Evolutionary conservation across 2,329 filamentous ascomycete genomes (phyloP).

Genomic region (Alternaria hordeiaustralica): DNA sequence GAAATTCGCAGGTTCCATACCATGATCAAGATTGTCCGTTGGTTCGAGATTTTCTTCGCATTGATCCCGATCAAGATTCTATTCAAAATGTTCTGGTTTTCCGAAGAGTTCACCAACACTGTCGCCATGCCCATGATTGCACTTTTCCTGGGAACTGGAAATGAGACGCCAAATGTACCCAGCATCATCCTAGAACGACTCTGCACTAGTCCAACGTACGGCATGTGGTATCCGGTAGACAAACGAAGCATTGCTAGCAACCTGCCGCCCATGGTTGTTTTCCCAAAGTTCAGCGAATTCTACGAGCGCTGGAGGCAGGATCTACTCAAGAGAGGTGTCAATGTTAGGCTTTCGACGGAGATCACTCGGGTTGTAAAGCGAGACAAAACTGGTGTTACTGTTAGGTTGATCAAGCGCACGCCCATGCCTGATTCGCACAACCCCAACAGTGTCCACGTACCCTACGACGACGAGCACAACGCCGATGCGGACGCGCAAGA

Average conservation of each 20-base stretch:
- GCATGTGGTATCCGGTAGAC: slow-evolving; percentile 64
- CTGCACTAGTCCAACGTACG: slow-evolving; percentile 61
- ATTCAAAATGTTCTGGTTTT: slow-evolving; percentile 72
- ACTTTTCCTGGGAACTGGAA: slow-evolving; percentile 76
- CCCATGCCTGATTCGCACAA: slow-evolving; percentile 53
- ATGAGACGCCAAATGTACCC: slow-evolving; percentile 74
- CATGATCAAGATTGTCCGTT: slow-evolving; percentile 64
- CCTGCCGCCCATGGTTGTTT: slow-evolving; percentile 65
- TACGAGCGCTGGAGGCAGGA: slow-evolving; percentile 66
- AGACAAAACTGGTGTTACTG: slow-evolving; percentile 59
- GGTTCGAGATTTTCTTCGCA: slow-evolving; percentile 66
- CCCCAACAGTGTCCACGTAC: slow-evolving; percentile 53
- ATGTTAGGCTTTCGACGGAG: slow-evolving; percentile 63
- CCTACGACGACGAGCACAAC: slow-evolving; percentile 43
- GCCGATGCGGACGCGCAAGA: slow-evolving; percentile 52
- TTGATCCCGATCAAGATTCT: slow-evolving; percentile 68
- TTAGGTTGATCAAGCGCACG: slow-evolving; percentile 56
- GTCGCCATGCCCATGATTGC: slow-evolving; percentile 76
- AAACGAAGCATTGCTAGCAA: slow-evolving; percentile 58
- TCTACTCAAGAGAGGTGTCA: slow-evolving; percentile 61
- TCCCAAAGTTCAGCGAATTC: slow-evolving; percentile 67
- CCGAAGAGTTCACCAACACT: slow-evolving; percentile 71
- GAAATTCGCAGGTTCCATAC: slow-evolving; percentile 63
- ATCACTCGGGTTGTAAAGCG: slow-evolving; percentile 61
- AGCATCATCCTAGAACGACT: slow-evolving; percentile 67